Conservation (phyloP, 768 basidiomycete genomes). For the Pleurotus salmoneostramineus region DNA sequence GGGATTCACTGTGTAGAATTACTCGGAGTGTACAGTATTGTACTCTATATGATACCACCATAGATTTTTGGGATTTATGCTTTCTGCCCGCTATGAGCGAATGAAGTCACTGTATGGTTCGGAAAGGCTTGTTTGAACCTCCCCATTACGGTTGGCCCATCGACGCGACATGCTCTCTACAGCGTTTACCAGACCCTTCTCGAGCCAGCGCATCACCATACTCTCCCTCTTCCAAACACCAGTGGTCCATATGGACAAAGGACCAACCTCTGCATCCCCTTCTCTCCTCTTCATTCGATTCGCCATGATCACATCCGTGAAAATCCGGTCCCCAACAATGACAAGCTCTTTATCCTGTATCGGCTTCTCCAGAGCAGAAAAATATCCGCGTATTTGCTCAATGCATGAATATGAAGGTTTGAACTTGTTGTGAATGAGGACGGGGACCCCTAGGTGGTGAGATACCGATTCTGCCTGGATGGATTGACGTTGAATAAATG, state of each 20-base stretch:
- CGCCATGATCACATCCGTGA: conserved; percentile 88
- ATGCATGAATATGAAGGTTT: conserved; percentile 87
- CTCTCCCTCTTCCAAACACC: conserved; percentile 67
- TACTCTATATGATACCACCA: conserved; percentile 1
- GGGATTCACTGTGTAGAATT: background rate
- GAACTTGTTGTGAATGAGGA: conserved; percentile 68
- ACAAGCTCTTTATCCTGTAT: conserved; percentile 63
- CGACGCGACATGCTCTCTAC: background rate
- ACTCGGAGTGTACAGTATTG: background rate
- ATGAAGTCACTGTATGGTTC: background rate
- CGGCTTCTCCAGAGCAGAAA: conserved; percentile 54
- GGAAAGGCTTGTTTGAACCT: background rate
- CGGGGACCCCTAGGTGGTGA: conserved; percentile 72
- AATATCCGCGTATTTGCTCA: conserved; percentile 67
- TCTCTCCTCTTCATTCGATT: conserved; percentile 53
- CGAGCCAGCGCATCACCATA: conserved; percentile 57
- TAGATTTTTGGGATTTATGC: background rate
- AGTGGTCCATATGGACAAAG: conserved; percentile 68
- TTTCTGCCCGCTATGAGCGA: background rate
- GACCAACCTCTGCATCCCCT: conserved; percentile 27
- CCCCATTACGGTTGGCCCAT: background rate
- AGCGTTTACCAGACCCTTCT: conserved; percentile 40
- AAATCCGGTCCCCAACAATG: conserved; percentile 87
- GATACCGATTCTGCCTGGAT: conserved; percentile 85
- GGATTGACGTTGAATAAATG: background rate